Conservation (phyloP, 805 yeast species). For the Schizosaccharomyces octosporus region DNA sequence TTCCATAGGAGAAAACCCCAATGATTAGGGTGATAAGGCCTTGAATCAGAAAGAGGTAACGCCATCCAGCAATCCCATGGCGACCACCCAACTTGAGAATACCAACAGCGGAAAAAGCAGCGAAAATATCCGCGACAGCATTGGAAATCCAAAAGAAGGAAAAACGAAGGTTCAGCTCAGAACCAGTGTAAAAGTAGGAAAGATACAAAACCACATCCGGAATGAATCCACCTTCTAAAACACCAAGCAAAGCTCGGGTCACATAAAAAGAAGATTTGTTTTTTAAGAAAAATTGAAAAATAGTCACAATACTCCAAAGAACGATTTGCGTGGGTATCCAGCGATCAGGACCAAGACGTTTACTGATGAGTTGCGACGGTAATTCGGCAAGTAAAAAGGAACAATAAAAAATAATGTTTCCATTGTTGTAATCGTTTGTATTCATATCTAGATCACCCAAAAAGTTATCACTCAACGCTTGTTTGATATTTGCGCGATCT, state of each 20-base stretch:
- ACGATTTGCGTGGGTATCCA: slow-evolving; percentile 31
- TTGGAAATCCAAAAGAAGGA: slow-evolving; percentile 32
- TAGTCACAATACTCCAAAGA: neutral
- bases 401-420: slow-evolving; percentile 28
- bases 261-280: neutral
- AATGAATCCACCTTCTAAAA: slow-evolving; percentile 39
- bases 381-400: slow-evolving; percentile 33
- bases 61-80: slow-evolving; percentile 27
- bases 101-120: slow-evolving; percentile 26
- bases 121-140: slow-evolving; percentile 20
- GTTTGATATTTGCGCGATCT: slow-evolving; percentile 29
- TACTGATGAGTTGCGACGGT: slow-evolving; percentile 43
- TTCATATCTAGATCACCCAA: slow-evolving; percentile 25
- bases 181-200: slow-evolving; percentile 34
- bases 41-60: slow-evolving; percentile 37
- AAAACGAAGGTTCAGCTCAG: slow-evolving; percentile 30
- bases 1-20: slow-evolving; percentile 21
- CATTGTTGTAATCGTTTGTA: slow-evolving; percentile 32
- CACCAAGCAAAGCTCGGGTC: slow-evolving; percentile 20
- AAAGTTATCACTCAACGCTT: slow-evolving; percentile 32
- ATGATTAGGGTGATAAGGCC: slow-evolving; percentile 31
- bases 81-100: slow-evolving; percentile 25
- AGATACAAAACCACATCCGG: slow-evolving; percentile 35
- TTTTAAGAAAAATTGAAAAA: neutral
- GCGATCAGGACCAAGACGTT: slow-evolving; percentile 34